A percentile compares a stretch with the other conserved stretches of the same genome.
These are phyloP conservation scores for Vaccinium macrocarpon DNA, from an alignment of 148 eudicot genomes.

Conservation along the genomic window DNA sequence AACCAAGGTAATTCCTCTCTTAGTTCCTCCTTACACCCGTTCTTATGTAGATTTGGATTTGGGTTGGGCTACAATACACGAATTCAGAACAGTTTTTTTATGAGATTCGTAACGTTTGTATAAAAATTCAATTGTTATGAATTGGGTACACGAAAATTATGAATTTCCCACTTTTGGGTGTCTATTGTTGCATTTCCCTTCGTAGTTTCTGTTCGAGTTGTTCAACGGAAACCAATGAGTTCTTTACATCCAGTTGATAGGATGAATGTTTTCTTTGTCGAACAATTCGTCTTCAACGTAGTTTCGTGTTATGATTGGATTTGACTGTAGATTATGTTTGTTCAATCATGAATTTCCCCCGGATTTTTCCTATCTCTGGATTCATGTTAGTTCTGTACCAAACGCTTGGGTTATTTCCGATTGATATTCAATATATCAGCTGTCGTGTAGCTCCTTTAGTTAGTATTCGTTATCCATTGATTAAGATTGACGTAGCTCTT, in stretches of 20 bases:
- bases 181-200: background rate
- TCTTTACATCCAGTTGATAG: background rate
- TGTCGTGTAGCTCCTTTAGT: background rate
- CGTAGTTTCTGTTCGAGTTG: background rate
- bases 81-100: background rate
- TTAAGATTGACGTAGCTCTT: too few species aligned
- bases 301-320: background rate
- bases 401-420: background rate
- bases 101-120: background rate
- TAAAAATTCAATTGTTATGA: background rate
- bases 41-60: background rate
- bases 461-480: too few species aligned
- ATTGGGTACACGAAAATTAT: background rate
- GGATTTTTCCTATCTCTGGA: background rate
- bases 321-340: background rate
- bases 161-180: background rate
- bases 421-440: background rate
- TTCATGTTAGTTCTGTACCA: background rate
- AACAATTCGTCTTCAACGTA: background rate
- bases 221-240: background rate
- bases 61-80: background rate
- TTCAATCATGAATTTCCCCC: background rate
- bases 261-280: background rate
- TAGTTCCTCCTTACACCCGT: background rate
- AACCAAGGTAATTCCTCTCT: conserved; percentile 10